These are phyloP conservation scores for Teunomyces gatunensis DNA, from an alignment of 805 yeast species.

Conservation along the genomic window DNA sequence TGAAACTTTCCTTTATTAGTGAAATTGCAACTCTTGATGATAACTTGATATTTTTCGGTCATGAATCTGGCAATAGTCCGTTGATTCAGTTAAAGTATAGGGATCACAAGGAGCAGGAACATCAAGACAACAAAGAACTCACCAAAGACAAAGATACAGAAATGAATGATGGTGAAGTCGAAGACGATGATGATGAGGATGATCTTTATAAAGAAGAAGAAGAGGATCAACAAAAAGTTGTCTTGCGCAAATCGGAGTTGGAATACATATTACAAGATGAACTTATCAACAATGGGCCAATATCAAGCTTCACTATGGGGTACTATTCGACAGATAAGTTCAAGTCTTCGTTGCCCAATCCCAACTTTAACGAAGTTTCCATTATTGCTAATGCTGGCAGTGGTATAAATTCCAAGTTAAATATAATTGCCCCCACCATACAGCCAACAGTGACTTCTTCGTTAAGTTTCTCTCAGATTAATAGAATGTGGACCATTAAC, in stretches of 20 bases:
- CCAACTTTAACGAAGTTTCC: constrained; percentile 63
- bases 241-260: constrained; percentile 3
- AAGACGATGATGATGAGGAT: constrained; percentile 45
- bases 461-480: constrained; percentile 67
- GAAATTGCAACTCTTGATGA: constrained; percentile 40
- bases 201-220: constrained; percentile 37
- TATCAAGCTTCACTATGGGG: constrained; percentile 66
- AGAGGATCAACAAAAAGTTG: constrained; percentile 13
- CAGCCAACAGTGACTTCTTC: constrained; percentile 68
- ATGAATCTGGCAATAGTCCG: constrained; percentile 56
- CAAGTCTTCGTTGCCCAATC: constrained; percentile 64
- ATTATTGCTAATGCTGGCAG: constrained; percentile 71
- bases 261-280: constrained; percentile 39
- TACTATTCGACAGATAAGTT: constrained; percentile 51
- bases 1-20: constrained; percentile 38
- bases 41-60: constrained; percentile 56
- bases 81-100: constrained; percentile 43
- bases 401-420: constrained; percentile 51
- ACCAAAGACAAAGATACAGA: neutral
- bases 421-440: constrained; percentile 63
- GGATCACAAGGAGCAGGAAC: constrained; percentile 8
- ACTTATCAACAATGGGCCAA: constrained; percentile 68
- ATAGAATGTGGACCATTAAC: constrained; percentile 71
- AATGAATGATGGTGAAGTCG: constrained; percentile 7
- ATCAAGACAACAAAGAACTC: neutral